These are phyloP conservation scores for Erodium moschatum DNA, from an alignment of 441 rosid genomes.

Conservation along the genomic window DNA sequence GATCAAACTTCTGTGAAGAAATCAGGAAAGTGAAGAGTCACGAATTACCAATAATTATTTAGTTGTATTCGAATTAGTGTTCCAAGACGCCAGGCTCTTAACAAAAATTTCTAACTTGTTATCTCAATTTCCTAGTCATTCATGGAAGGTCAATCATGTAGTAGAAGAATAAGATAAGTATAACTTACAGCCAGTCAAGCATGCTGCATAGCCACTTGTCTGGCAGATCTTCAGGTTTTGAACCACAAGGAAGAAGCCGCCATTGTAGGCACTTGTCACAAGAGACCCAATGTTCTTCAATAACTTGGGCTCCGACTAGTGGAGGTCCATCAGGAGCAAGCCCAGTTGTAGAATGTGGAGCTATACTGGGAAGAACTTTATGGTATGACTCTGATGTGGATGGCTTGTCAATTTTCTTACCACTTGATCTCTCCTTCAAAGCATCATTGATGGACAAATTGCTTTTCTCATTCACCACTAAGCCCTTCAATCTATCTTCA, in stretches of 20 bases:
- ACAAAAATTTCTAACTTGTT: background rate
- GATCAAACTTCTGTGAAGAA: background rate
- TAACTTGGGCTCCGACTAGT: slow-evolving; percentile 25
- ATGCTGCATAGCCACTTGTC: slow-evolving; percentile 8
- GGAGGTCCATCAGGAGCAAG: slow-evolving; percentile 37
- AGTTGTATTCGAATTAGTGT: slow-evolving; percentile 2
- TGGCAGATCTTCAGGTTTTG: slow-evolving; percentile 7
- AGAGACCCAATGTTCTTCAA: slow-evolving; percentile 69
- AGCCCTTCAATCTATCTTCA: background rate
- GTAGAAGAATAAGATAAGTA: background rate
- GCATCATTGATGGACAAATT: slow-evolving; percentile 24
- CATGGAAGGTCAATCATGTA: background rate
- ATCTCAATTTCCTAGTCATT: background rate
- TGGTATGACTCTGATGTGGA: slow-evolving; percentile 27
- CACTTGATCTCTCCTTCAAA: slow-evolving; percentile 36
- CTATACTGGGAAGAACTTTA: slow-evolving; percentile 25
- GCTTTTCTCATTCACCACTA: slow-evolving; percentile 29
- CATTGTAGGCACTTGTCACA: slow-evolving; percentile 41
- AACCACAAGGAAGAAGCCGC: slow-evolving; percentile 4
- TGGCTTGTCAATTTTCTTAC: slow-evolving; percentile 28
- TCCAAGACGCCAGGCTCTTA: background rate
- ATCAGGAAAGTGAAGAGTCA: slow-evolving; percentile 5
- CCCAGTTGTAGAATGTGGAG: slow-evolving; percentile 29
- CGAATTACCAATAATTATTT: slow-evolving; percentile 9
- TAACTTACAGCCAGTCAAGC: slow-evolving; percentile 10